A percentile compares a stretch with the other conserved stretches of the same genome.
Conservation (phyloP, 148 eudicot species). For the Cornus kousa region DNA sequence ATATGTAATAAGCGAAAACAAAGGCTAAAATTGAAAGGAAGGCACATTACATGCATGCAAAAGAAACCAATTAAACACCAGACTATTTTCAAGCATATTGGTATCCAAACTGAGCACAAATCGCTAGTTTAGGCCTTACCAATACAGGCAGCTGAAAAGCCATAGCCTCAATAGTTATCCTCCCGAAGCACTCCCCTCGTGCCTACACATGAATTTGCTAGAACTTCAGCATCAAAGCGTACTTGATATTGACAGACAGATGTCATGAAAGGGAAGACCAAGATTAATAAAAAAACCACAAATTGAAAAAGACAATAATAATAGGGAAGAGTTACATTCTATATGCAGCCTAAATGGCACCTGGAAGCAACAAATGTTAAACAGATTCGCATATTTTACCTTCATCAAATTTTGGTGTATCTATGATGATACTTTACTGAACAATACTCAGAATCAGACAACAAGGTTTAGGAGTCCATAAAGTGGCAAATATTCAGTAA, state of each 20-base stretch:
- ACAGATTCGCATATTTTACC: too few relatives aligned
- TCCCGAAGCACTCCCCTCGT: conserved; percentile 91
- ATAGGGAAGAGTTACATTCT: not conserved
- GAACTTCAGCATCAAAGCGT: not conserved
- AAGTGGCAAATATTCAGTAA: not conserved
- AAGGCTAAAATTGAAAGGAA: too few relatives aligned
- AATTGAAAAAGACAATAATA: conserved; percentile 3
- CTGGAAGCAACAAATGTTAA: not conserved
- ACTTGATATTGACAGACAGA: not conserved
- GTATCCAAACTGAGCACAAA: not conserved
- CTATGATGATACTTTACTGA: too few relatives aligned
- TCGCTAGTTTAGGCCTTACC: conserved; percentile 34
- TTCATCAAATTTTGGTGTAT: too few relatives aligned
- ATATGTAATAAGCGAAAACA: too few relatives aligned
- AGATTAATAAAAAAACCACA: not conserved
- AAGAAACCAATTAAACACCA: too few relatives aligned
- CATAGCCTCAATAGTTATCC: conserved; percentile 97
- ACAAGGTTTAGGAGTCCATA: not conserved
- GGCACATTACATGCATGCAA: too few relatives aligned
- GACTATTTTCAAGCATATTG: too few relatives aligned
- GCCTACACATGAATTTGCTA: conserved; percentile 34
- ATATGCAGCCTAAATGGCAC: not conserved
- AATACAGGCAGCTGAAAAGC: conserved; percentile 87
- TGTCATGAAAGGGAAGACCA: not conserved
- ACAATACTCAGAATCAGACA: not conserved